Evolutionary conservation across 1,284 basidiomycete genomes (phyloP), one percentile per base, ranked within the genome.

Genomic region (Puccinia brachypodii): DNA sequence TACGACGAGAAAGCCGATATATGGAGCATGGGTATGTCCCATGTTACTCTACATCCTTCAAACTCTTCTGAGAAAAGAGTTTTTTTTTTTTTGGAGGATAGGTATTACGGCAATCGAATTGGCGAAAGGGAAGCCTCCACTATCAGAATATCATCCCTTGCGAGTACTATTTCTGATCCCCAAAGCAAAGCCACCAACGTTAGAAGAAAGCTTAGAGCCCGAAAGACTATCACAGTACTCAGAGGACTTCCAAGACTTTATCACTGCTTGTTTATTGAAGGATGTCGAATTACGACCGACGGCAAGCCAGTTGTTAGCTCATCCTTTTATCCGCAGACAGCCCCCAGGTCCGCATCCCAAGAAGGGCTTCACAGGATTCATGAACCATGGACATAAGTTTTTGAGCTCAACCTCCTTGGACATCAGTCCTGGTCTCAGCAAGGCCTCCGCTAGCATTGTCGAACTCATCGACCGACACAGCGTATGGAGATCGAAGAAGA

Each of bases 251-350:
- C 95, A 95, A 85, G 95, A 98, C 84, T 99, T 99, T 85, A 91
- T 99, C 44, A 89, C 90, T 28, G 89, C 91, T 75, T 99, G 97
- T 87, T 88, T 99, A 83, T 96, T 95, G 77, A 99, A 99, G 88
- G 94, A 98, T 84, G 92, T 96, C 2, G 89, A 89, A 58, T 85
- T 96, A 92, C 92, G 97, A 60, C 94, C 95, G 0, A 91, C 92
- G 1, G 94, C 96, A 40, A 94, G 91, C 86, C 95, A 97, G 83
- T 90, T 99, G 22, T 90, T 98, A 2, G 91, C 93, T 84, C 96
- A 99, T 86, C 91, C 91, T 31, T 99, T 99, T 88, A 93, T 99
- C 87, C 91, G 91, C 95, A 95, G 25, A 90, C 90, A 80, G 92
- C 22, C 13, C 11, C 69, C 44, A 11, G 6, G 28, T 50, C 25